These are phyloP conservation scores for Hura crepitans DNA, from an alignment of 441 rosid genomes.

Conservation along the genomic window DNA sequence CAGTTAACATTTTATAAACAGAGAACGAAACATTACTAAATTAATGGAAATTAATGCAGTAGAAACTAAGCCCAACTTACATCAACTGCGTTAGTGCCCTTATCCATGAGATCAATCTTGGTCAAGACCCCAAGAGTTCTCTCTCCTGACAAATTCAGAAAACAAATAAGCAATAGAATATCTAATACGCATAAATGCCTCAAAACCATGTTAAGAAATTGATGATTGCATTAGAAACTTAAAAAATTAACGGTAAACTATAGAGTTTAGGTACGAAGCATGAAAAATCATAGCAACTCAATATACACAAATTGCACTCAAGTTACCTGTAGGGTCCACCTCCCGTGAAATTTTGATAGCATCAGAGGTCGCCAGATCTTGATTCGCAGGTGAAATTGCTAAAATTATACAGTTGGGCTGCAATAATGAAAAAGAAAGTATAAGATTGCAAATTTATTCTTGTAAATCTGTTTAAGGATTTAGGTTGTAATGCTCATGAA, in stretches of 20 bases:
- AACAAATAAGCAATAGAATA: slow-evolving; percentile 7
- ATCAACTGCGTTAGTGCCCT: slow-evolving; percentile 95
- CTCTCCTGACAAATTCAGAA: slow-evolving; percentile 63
- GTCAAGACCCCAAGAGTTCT: slow-evolving; percentile 95
- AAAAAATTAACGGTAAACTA: not conserved
- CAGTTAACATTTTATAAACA: not conserved
- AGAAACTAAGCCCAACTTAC: slow-evolving; percentile 46
- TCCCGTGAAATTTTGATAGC: slow-evolving; percentile 96
- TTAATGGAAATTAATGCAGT: not conserved
- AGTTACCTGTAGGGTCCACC: slow-evolving; percentile 86
- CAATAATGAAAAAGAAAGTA: slow-evolving; percentile 24
- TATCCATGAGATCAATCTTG: slow-evolving; percentile 97
- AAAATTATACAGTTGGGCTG: slow-evolving; percentile 94
- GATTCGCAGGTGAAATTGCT: slow-evolving; percentile 97
- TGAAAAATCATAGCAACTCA: not conserved
- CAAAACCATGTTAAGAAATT: not conserved
- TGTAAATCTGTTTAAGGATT: not conserved
- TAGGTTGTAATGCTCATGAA: not conserved
- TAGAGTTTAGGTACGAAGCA: not conserved
- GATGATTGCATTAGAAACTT: not conserved
- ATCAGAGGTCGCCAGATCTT: slow-evolving; percentile 98
- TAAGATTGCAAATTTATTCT: slow-evolving; percentile 17
- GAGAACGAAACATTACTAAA: not conserved
- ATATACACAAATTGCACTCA: slow-evolving; percentile 6
- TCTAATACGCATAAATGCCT: not conserved